These are phyloP conservation scores for Neurospora terricola DNA, from an alignment of 495 filamentous ascomycete species.

Conservation along the genomic window DNA sequence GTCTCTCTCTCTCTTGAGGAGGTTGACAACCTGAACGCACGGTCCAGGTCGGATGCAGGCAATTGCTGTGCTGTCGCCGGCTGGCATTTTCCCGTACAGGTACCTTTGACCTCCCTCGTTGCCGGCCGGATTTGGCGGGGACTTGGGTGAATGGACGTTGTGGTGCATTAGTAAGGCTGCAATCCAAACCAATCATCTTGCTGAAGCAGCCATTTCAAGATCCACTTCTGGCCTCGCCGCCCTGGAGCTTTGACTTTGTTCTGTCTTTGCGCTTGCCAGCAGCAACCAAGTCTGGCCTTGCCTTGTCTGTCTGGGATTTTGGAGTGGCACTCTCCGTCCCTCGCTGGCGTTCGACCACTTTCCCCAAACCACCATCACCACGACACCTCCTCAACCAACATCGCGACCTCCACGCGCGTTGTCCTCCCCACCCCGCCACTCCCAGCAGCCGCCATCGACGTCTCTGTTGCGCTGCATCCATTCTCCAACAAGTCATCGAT, in stretches of 20 bases:
- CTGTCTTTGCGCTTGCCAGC: not conserved
- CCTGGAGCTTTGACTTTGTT: not conserved
- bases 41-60: not conserved
- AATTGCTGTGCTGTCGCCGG: not conserved
- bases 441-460: not conserved
- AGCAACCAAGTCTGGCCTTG: not conserved
- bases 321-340: not conserved
- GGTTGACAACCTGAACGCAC: not conserved
- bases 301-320: not conserved
- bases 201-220: not conserved
- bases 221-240: not conserved
- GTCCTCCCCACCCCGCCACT: not conserved
- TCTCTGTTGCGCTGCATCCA: not conserved
- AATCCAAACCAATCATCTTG: not conserved
- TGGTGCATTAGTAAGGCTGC: not conserved
- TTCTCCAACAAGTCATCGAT: not conserved
- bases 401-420: not conserved
- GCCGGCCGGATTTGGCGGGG: not conserved
- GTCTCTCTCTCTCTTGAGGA: not conserved
- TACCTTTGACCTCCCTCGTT: not conserved
- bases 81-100: no score
- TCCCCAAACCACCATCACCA: not conserved
- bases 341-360: not conserved
- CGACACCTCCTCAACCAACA: not conserved
- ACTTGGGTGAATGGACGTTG: not conserved